phyloP scores from a whole-genome alignment of 257 asterid genomes.

The Fraxinus cuspidata region DNA sequence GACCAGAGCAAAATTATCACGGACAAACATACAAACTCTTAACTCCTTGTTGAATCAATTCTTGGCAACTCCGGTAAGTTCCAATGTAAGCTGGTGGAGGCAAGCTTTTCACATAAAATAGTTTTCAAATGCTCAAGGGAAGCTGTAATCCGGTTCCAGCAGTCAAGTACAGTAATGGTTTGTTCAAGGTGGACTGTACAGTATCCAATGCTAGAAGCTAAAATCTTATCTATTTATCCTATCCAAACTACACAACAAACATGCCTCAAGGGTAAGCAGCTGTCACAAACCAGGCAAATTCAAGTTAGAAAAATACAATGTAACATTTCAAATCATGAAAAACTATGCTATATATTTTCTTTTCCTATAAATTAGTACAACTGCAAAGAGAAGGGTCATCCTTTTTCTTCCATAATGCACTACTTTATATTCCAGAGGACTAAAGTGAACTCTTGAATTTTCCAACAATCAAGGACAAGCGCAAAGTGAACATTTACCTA shows the following conservation, averaged over 20 bases:
- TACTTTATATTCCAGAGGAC: slow-evolving; percentile 30
- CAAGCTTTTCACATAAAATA: slow-evolving; percentile 21
- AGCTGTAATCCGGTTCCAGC: background rate
- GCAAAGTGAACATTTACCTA: slow-evolving; percentile 16
- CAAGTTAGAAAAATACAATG: slow-evolving; percentile 35
- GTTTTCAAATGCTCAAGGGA: slow-evolving; percentile 27
- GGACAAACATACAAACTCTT: background rate
- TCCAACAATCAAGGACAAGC: slow-evolving; percentile 5
- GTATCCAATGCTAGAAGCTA: background rate
- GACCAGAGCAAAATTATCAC: background rate
- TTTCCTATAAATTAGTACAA: slow-evolving; percentile 41
- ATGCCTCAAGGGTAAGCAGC: slow-evolving; percentile 22
- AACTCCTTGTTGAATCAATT: slow-evolving; percentile 4
- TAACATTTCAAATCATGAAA: slow-evolving; percentile 34
- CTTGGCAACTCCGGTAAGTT: slow-evolving; percentile 35
- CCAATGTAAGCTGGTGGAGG: slow-evolving; percentile 35
- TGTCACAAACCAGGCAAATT: slow-evolving; percentile 39
- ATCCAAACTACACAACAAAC: background rate
- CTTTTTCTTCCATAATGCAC: slow-evolving; percentile 26
- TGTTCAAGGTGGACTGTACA: slow-evolving; percentile 19
- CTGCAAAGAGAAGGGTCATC: slow-evolving; percentile 18
- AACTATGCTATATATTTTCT: slow-evolving; percentile 28
- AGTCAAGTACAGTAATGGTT: slow-evolving; percentile 35
- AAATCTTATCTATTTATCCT: background rate
- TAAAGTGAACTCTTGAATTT: slow-evolving; percentile 28